A percentile compares a stretch with the other conserved stretches of the same genome.
Evolutionary conservation across 2,329 filamentous ascomycete species (phyloP).

Genomic region (Penicillium verrucosum): DNA sequence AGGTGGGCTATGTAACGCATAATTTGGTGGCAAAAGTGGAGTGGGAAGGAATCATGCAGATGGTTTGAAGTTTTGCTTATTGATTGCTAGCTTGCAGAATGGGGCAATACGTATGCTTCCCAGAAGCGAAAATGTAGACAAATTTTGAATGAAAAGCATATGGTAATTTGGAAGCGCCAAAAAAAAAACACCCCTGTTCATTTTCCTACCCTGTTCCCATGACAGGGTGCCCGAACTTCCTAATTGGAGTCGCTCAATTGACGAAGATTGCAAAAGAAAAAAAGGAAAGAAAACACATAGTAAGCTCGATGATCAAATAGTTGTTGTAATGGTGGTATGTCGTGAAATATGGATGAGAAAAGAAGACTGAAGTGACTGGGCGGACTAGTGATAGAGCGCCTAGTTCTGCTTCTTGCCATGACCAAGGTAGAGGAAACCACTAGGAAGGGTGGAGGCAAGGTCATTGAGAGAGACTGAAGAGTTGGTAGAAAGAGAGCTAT

Average conservation of each 20-base stretch:
- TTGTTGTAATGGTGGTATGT: conserved; percentile 14
- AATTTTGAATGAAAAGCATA: background rate
- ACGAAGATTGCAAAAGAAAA: conserved; percentile 8
- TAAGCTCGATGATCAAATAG: conserved; percentile 6
- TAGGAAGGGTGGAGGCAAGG: conserved; percentile 15
- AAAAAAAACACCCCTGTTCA: conserved; percentile 1
- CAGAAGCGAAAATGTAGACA: background rate
- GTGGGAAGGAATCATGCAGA: background rate
- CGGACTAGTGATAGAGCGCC: conserved; percentile 7
- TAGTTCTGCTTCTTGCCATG: conserved; percentile 18
- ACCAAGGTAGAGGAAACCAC: conserved; percentile 31
- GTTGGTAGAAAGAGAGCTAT: conserved; percentile 29
- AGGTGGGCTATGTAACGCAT: conserved; percentile 3
- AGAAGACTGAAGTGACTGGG: background rate
- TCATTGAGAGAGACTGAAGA: conserved; percentile 16
- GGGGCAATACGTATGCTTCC: background rate
- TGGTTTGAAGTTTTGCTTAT: background rate
- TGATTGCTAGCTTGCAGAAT: background rate
- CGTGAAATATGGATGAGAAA: conserved; percentile 3
- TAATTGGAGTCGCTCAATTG: conserved; percentile 7
- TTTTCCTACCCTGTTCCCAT: conserved; percentile 3
- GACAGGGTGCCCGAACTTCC: background rate
- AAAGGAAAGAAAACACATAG: background rate
- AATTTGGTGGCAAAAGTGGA: background rate
- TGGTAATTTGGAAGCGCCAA: background rate